Evolutionary conservation across 108 stramenopile genomes (phyloP).

Genomic region (Mayamaea pseudoterrestris): DNA sequence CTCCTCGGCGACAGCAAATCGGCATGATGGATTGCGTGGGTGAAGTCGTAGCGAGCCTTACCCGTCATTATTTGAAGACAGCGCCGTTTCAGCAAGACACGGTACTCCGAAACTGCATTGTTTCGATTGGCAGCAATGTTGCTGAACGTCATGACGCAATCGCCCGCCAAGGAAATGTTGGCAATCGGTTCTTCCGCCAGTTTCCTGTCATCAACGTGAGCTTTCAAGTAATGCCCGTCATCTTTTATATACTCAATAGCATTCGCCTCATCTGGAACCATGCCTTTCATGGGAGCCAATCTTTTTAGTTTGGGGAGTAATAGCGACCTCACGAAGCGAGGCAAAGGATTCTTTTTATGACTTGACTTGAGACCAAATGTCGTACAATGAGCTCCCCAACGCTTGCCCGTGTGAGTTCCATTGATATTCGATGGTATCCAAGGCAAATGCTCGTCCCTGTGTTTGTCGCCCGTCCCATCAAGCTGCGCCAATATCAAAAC

Average conservation of each 20-base stretch:
- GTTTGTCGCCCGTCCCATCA: constrained; percentile 8
- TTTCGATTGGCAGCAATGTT: constrained; percentile 16
- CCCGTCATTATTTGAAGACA: constrained; percentile 43
- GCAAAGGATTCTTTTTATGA: constrained; percentile 30
- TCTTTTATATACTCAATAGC: constrained; percentile 44
- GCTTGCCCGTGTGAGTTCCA: constrained; percentile 37
- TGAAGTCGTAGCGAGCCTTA: constrained; percentile 47
- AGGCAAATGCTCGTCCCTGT: constrained; percentile 8
- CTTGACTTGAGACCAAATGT: constrained; percentile 31
- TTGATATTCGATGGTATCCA: constrained; percentile 37
- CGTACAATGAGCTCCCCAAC: constrained; percentile 60
- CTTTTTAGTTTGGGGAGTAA: constrained; percentile 17
- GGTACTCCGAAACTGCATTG: background rate
- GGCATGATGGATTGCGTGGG: constrained; percentile 45
- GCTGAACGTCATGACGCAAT: constrained; percentile 51
- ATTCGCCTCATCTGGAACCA: constrained; percentile 50
- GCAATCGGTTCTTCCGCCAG: constrained; percentile 50
- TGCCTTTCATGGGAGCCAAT: constrained; percentile 12
- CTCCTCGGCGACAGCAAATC: constrained; percentile 40
- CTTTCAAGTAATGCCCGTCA: constrained; percentile 28
- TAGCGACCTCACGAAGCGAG: constrained; percentile 19
- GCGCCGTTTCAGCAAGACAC: constrained; percentile 28
- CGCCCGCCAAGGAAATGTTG: constrained; percentile 41
- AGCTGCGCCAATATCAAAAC: constrained; percentile 14
- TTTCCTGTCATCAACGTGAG: constrained; percentile 53